These are phyloP conservation scores for Uromyces viciae-fabae DNA, from an alignment of 1,284 basidiomycete genomes.

Conservation along the genomic window DNA sequence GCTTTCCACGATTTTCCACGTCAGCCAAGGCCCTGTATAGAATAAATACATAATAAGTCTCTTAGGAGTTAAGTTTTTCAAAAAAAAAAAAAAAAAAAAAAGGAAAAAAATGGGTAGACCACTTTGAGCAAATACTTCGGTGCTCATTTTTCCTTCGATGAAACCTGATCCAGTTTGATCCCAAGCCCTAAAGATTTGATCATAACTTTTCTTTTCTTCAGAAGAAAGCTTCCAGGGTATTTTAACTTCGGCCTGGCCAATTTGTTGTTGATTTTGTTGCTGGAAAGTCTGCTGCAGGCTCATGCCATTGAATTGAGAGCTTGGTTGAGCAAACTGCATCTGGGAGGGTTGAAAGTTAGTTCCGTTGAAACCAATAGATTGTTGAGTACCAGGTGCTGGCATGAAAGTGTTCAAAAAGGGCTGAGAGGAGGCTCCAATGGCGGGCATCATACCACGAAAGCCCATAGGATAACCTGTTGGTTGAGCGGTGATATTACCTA, in stretches of 20 bases:
- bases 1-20: constrained; percentile 81
- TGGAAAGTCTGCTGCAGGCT: constrained; percentile 58
- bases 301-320: constrained; percentile 45
- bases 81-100: too few relatives aligned
- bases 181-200: constrained; percentile 95
- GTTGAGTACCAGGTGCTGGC: constrained; percentile 38
- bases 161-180: constrained; percentile 78
- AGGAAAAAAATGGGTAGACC: too few relatives aligned
- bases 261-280: constrained; percentile 70
- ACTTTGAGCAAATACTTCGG: constrained; percentile 92
- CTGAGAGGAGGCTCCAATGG: constrained; percentile 41
- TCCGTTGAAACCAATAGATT: constrained; percentile 10
- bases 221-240: constrained; percentile 84
- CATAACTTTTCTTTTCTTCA: constrained; percentile 93
- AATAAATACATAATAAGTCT: too few relatives aligned
- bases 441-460: constrained; percentile 37
- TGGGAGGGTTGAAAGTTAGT: constrained; percentile 41
- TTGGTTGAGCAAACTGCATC: constrained; percentile 45
- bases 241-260: constrained; percentile 68
- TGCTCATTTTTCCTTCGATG: constrained; percentile 77
- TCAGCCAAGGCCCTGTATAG: constrained; percentile 75
- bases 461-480: constrained; percentile 43
- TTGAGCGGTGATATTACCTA: constrained; percentile 21
- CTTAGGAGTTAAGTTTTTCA: too few relatives aligned
- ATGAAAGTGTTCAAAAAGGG: constrained; percentile 45